A percentile compares a stretch with the other conserved stretches of the same genome.
Evolutionary conservation across 148 eudicot species (phyloP).

Genomic region (Cornus suecica): DNA sequence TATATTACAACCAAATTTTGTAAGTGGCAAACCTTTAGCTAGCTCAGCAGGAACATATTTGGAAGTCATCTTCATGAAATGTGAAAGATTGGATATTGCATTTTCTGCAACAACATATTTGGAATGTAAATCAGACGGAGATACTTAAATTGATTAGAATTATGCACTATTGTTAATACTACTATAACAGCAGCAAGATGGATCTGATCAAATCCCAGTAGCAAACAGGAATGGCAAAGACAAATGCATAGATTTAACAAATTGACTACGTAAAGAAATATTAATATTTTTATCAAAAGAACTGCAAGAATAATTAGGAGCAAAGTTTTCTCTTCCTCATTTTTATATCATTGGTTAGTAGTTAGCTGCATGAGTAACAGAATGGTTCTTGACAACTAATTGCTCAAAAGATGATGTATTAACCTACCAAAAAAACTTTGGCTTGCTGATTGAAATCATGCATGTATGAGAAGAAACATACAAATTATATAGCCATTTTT

Average conservation of each 20-base stretch:
- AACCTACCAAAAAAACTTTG: no score
- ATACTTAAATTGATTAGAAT: not conserved
- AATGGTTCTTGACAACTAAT: not conserved
- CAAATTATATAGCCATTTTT: not conserved
- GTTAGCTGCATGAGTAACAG: not conserved
- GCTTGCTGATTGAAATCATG: not conserved
- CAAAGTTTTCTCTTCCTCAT: no score
- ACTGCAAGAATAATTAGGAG: no score
- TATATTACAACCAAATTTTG: not conserved
- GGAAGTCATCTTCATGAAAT: constrained; percentile 29
- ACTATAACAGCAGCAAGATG: not conserved
- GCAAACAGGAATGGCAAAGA: not conserved
- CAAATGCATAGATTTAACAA: not conserved
- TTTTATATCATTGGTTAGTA: no score
- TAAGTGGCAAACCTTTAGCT: constrained; percentile 28
- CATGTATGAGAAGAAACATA: not conserved
- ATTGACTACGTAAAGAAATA: not conserved
- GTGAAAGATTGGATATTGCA: constrained; percentile 24
- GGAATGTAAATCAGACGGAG: not conserved
- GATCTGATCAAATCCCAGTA: not conserved
- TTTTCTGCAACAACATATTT: constrained; percentile 21
- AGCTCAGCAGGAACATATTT: constrained; percentile 53
- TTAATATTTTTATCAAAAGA: not conserved
- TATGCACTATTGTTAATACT: not conserved
- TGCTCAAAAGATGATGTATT: not conserved